Percentiles rank a stretch among this genome's conserved stretches.
These are phyloP conservation scores for Solanum corneliomulleri DNA, from an alignment of 257 asterid genomes.

Conservation along the genomic window DNA sequence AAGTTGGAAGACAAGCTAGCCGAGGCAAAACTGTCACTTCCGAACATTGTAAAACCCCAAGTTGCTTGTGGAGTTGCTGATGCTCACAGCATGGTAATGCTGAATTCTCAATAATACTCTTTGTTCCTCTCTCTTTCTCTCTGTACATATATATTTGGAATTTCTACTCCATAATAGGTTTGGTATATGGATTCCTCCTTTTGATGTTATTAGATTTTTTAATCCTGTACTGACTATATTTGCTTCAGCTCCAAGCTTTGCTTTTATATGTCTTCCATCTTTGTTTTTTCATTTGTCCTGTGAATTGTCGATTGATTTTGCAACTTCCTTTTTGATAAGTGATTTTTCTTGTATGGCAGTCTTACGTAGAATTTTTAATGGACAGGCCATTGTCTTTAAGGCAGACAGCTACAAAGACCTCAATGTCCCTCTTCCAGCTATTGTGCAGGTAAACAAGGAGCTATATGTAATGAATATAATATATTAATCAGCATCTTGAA, in stretches of 20 bases:
- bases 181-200: neutral
- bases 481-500: neutral
- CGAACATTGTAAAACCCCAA: slow-evolving; percentile 93
- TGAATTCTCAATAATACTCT: neutral
- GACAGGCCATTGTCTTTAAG: slow-evolving; percentile 84
- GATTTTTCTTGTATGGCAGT: neutral
- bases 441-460: slow-evolving; percentile 59
- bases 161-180: neutral
- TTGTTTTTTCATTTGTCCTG: neutral
- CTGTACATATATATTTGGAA: neutral
- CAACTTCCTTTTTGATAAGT: neutral
- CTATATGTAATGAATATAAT: neutral
- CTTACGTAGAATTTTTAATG: slow-evolving; percentile 3
- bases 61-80: slow-evolving; percentile 95
- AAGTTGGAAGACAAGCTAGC: slow-evolving; percentile 51
- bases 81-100: slow-evolving; percentile 90
- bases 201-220: neutral
- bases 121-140: neutral
- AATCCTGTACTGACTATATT: neutral
- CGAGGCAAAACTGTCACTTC: slow-evolving; percentile 60
- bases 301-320: neutral
- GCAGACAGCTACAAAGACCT: slow-evolving; percentile 66
- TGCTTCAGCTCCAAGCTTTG: neutral
- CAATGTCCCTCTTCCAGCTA: slow-evolving; percentile 87
- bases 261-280: neutral